Evolutionary conservation across 208 protist species (phyloP).

Genomic region (Crithidia thermophila): DNA sequence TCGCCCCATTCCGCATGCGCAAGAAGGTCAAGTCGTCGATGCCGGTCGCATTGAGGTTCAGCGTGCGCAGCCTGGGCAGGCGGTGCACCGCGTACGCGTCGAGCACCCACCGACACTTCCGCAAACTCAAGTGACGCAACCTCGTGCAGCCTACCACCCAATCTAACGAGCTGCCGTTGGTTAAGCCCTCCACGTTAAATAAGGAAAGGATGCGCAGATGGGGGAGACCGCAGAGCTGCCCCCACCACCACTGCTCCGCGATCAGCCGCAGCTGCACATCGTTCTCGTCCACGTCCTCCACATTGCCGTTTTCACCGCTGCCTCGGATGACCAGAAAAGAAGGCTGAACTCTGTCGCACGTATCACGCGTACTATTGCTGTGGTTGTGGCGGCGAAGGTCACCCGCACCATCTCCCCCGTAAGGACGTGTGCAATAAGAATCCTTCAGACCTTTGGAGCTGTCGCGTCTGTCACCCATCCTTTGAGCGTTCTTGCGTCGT

Average conservation of each 20-base stretch:
- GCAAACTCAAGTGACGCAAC: slow-evolving; percentile 8
- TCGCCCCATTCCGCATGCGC: slow-evolving; percentile 14
- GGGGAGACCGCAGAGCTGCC: slow-evolving; percentile 8
- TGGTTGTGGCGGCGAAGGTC: too few relatives aligned
- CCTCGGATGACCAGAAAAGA: too few relatives aligned
- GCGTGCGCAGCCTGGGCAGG: slow-evolving; percentile 9
- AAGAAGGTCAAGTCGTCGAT: slow-evolving; percentile 24
- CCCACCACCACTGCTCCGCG: slow-evolving; percentile 16
- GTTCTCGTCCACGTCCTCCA: not conserved
- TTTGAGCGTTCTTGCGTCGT: not conserved
- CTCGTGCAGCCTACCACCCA: not conserved
- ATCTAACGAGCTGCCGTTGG: slow-evolving; percentile 9
- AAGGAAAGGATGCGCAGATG: slow-evolving; percentile 10
- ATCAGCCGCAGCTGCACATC: not conserved
- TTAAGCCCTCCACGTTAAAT: not conserved
- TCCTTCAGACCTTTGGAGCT: too few relatives aligned
- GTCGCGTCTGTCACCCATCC: too few relatives aligned
- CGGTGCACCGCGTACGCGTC: slow-evolving; percentile 23
- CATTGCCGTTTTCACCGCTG: not conserved
- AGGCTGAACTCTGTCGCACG: too few relatives aligned
- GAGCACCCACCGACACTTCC: slow-evolving; percentile 20
- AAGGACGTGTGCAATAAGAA: too few relatives aligned
- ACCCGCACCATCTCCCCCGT: too few relatives aligned
- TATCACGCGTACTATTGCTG: too few relatives aligned
- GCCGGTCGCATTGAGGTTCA: slow-evolving; percentile 14